Evolutionary conservation across 495 filamentous ascomycete genomes (phyloP), one percentile per base, ranked within the genome.

Genomic region (Annulohypoxylon bovei): DNA sequence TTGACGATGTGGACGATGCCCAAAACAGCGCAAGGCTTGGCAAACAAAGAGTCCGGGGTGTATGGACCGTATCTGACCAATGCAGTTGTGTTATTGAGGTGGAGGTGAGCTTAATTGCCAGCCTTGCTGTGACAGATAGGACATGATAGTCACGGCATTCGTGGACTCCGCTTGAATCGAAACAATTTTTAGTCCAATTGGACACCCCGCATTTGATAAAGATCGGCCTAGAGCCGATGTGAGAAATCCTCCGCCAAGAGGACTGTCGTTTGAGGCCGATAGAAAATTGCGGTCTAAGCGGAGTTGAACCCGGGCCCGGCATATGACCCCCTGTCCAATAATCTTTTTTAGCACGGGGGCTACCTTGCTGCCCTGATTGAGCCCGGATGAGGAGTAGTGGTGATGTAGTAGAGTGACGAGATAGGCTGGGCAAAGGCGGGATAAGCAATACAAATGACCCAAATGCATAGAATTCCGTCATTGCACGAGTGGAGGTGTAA

Each of bases 181-280:
- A 72, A 72, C 69, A 50, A 64, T 28, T 57, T 57, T 55, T 72
- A 22, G 55, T 20, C 65, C 70, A 68, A 72, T 72, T 22, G 55
- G 16, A 22, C 40, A 72, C 52, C 32, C 60, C 47, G 28, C 8
- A 65, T 64, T 68, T 60, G 70, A 68, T 61, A 32, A 56, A 37
- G 64, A 72, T 72, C 65, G 23, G 60, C 70, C 53, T 9, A 39
- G 20, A 35, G 14, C 60, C 60, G 60, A 60, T 50, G 55, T 39
- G 28, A 54, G 20, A 11, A 50, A 65, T 57, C 40, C 60, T 18
- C 50, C 44, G 70, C 70, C 70, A 72, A 72, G 70, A 55, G 18
- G 7, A 16, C 23, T 52, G 46, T 49, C 57, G 70, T 68, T 72
- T 68, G 70, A 68, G 70, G 63, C 62, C 57, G 68, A 23, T 42